Conservation (phyloP, 2,329 filamentous ascomycete species). For the Colletotrichum australisinense region DNA sequence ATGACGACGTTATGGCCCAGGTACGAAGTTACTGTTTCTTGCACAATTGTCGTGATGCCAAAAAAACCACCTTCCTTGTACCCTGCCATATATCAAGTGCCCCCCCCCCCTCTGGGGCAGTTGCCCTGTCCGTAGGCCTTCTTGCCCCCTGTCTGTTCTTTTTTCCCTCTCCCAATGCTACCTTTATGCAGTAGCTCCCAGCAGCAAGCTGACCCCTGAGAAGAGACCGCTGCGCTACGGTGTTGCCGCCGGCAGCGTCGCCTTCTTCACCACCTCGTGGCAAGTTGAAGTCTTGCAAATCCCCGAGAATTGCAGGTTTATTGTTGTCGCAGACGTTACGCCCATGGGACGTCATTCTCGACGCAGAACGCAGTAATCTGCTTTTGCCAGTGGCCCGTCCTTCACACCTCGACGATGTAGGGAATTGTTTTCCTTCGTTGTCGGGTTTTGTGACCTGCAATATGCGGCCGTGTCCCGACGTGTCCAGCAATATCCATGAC, state of each 20-base stretch:
- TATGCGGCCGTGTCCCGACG: background rate
- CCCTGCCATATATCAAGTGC: background rate
- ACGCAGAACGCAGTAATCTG: conserved; percentile 1
- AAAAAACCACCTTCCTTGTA: conserved; percentile 1
- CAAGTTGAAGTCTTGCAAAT: background rate
- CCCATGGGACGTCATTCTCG: conserved; percentile 9
- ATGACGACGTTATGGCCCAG: conserved; percentile 22
- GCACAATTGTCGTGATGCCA: conserved; percentile 3
- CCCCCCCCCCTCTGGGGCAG: background rate
- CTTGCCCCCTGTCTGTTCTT: background rate
- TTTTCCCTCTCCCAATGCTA: background rate
- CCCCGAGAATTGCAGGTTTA: background rate
- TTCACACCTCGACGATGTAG: background rate
- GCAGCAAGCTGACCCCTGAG: conserved; percentile 5
- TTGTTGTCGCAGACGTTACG: background rate
- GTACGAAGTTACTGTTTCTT: conserved; percentile 1
- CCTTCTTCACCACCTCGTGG: conserved; percentile 27
- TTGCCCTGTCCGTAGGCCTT: background rate
- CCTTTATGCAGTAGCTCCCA: conserved; percentile 16
- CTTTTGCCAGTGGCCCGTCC: background rate
- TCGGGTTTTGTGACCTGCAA: conserved; percentile 3
- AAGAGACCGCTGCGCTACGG: background rate
- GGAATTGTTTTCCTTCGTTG: background rate
- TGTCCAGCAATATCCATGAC: background rate
- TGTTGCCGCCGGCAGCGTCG: conserved; percentile 28